phyloP scores from a whole-genome alignment of 495 filamentous ascomycete genomes.

The Penicillium macrosclerotiorum region DNA sequence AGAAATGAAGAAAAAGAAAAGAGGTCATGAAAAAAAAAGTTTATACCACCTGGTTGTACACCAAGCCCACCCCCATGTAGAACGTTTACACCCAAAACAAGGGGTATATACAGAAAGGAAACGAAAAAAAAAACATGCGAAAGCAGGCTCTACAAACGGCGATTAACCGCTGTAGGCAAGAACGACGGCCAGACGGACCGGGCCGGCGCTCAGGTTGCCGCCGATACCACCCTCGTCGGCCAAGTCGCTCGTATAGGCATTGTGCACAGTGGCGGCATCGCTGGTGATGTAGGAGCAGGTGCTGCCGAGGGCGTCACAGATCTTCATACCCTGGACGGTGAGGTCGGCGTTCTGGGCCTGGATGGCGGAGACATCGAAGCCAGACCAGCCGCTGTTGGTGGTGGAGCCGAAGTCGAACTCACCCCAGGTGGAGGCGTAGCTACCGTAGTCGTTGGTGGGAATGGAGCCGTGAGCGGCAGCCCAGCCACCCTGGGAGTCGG shows the following conservation, averaged over 20 bases:
- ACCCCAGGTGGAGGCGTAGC: slow-evolving; percentile 42
- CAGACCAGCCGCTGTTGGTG: slow-evolving; percentile 38
- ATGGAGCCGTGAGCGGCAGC: slow-evolving; percentile 33
- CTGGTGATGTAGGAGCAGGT: slow-evolving; percentile 35
- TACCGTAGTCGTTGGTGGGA: slow-evolving; percentile 30
- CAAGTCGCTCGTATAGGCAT: slow-evolving; percentile 34
- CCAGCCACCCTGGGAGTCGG: slow-evolving; percentile 42
- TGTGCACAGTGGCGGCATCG: slow-evolving; percentile 23
- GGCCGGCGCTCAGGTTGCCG: slow-evolving; percentile 32
- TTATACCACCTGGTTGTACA: slow-evolving; percentile 18
- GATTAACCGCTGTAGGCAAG: slow-evolving; percentile 29
- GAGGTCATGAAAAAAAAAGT: slow-evolving; percentile 8
- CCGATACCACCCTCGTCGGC: slow-evolving; percentile 37
- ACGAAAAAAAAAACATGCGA: slow-evolving; percentile 5
- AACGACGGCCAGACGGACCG: slow-evolving; percentile 27
- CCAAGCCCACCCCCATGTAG: slow-evolving; percentile 9
- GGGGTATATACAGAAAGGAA: slow-evolving; percentile 4
- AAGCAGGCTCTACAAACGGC: slow-evolving; percentile 1
- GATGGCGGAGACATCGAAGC: slow-evolving; percentile 43
- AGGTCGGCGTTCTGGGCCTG: slow-evolving; percentile 32
- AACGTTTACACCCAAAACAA: slow-evolving; percentile 5
- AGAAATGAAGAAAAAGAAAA: slow-evolving; percentile 4
- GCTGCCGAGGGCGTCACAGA: slow-evolving; percentile 22
- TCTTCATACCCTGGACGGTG: slow-evolving; percentile 35
- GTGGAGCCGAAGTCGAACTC: slow-evolving; percentile 40